Evolutionary conservation across 1,284 basidiomycete species (phyloP).

Genomic region (Marasmius fiardii): DNA sequence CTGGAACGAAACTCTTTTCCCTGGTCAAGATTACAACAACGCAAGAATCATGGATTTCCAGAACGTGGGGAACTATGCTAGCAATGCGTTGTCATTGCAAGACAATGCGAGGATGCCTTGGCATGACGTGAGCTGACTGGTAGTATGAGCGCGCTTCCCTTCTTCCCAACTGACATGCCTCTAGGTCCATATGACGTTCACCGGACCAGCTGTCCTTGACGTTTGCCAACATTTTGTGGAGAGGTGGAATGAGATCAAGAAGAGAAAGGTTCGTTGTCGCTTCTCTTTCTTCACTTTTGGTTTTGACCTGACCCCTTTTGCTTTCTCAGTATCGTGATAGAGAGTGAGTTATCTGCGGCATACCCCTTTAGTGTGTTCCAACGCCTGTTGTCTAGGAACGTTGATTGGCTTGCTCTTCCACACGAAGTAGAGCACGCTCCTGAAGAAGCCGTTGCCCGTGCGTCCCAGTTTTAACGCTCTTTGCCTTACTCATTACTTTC

Average conservation of each 20-base stretch:
- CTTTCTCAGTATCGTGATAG: conserved; percentile 44
- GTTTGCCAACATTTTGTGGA: conserved; percentile 91
- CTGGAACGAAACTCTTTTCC: conserved; percentile 76
- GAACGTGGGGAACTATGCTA: conserved; percentile 76
- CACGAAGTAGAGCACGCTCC: conserved; percentile 60
- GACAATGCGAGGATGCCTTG: conserved; percentile 84
- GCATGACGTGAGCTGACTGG: conserved; percentile 67
- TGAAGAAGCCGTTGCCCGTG: conserved; percentile 64
- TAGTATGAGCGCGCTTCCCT: conserved; percentile 12
- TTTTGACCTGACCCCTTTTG: not conserved
- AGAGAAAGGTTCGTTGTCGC: conserved; percentile 46
- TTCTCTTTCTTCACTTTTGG: not conserved
- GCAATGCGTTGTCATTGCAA: conserved; percentile 68
- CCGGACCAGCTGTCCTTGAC: conserved; percentile 83
- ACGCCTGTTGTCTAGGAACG: conserved; percentile 19
- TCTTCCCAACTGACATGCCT: not conserved
- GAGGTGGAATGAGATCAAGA: conserved; percentile 84
- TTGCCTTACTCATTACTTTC: not conserved
- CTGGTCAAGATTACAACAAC: conserved; percentile 94
- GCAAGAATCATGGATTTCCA: conserved; percentile 81
- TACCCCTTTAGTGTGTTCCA: conserved; percentile 5
- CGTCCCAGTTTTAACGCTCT: conserved; percentile 12
- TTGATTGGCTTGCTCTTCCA: conserved; percentile 82
- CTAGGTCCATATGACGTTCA: conserved; percentile 82
- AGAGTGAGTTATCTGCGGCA: conserved; percentile 33